A percentile compares a stretch with the other conserved stretches of the same genome.
Conservation (phyloP, 2,329 filamentous ascomycete genomes). For the Pseudocercospora pini-densiflorae region DNA sequence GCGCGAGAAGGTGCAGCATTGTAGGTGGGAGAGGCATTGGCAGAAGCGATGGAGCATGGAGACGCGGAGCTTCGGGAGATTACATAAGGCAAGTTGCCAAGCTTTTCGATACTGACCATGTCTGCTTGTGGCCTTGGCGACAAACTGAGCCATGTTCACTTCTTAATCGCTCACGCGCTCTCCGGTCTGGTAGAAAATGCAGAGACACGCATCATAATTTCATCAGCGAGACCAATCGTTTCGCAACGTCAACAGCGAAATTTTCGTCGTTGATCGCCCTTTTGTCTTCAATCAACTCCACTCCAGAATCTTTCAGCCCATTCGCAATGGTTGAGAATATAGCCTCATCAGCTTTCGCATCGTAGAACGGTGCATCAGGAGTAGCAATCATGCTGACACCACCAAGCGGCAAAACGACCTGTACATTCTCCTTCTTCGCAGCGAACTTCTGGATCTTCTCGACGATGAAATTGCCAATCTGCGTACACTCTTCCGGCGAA, state of each 20-base stretch:
- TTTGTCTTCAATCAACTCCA: slow-evolving; percentile 55
- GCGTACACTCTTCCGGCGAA: slow-evolving; percentile 58
- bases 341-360: slow-evolving; percentile 52
- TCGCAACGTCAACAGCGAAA: slow-evolving; percentile 56
- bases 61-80: background rate
- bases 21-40: too few species aligned
- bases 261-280: slow-evolving; percentile 59
- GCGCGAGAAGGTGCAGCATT: too few species aligned
- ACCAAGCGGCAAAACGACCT: slow-evolving; percentile 64
- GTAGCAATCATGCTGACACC: slow-evolving; percentile 66
- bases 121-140: background rate
- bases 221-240: slow-evolving; percentile 37
- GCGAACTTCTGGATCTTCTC: slow-evolving; percentile 54
- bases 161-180: too few species aligned
- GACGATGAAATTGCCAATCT: slow-evolving; percentile 62
- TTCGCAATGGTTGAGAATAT: slow-evolving; percentile 54
- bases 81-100: background rate
- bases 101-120: background rate
- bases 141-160: background rate
- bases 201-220: background rate
- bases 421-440: slow-evolving; percentile 47
- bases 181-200: too few species aligned
- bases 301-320: slow-evolving; percentile 53
- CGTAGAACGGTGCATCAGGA: slow-evolving; percentile 58
- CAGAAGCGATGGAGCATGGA: background rate